Conservation (phyloP, 2,329 filamentous ascomycete species). For the Hawksworthiomyces lignivorus region DNA sequence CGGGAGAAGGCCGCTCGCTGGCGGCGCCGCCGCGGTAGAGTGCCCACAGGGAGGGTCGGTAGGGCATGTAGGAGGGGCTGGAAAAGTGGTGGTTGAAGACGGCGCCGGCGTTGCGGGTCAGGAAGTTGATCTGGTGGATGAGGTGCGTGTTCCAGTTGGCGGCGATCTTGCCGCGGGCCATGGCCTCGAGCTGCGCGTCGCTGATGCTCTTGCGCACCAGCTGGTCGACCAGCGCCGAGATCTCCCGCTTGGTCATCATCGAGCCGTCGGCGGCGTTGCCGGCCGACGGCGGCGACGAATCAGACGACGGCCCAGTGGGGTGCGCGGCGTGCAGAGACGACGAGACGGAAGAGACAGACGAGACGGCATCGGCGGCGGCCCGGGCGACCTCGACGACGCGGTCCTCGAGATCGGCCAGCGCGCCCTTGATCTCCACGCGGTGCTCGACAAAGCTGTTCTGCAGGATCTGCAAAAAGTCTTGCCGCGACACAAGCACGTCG, state of each 20-base stretch:
- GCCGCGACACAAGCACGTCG: slow-evolving; percentile 35
- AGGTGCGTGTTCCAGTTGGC: slow-evolving; percentile 36
- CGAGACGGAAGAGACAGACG: too few species aligned
- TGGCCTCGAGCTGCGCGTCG: slow-evolving; percentile 37
- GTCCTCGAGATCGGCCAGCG: slow-evolving; percentile 30
- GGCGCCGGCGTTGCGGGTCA: slow-evolving; percentile 59
- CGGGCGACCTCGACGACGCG: slow-evolving; percentile 16
- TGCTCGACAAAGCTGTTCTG: slow-evolving; percentile 31
- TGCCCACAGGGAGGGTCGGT: slow-evolving; percentile 14
- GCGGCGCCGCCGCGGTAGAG: not conserved
- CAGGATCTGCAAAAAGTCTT: slow-evolving; percentile 41
- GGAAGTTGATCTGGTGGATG: slow-evolving; percentile 62
- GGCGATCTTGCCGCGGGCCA: slow-evolving; percentile 39
- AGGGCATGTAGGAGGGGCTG: slow-evolving; percentile 45
- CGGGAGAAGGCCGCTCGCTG: slow-evolving; percentile 1
- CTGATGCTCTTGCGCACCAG: slow-evolving; percentile 36
- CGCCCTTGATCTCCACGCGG: slow-evolving; percentile 30
- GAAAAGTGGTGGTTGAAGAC: slow-evolving; percentile 51
- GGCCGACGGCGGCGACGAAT: not conserved
- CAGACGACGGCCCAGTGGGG: not conserved
- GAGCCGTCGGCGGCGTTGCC: slow-evolving; percentile 17
- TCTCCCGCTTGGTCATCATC: slow-evolving; percentile 32
- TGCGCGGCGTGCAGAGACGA: too few species aligned
- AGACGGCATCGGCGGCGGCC: slow-evolving; percentile 3
- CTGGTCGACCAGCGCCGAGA: slow-evolving; percentile 32